These are phyloP conservation scores for Fusarium sterilihyphosum DNA, from an alignment of 2,329 filamentous ascomycete species.

Conservation along the genomic window DNA sequence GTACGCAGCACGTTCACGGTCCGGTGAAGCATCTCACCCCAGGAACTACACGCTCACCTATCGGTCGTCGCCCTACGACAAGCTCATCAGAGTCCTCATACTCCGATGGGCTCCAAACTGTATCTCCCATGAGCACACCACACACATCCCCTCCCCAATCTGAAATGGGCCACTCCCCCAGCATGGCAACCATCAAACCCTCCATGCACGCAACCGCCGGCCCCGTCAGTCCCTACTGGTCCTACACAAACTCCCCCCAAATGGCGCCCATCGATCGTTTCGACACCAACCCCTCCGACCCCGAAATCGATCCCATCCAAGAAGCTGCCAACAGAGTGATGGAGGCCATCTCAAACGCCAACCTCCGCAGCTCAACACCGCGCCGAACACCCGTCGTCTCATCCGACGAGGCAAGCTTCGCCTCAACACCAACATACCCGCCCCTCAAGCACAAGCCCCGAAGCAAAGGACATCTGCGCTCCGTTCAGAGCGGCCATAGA, in stretches of 20 bases:
- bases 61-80: slow-evolving; percentile 27
- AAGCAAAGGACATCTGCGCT: slow-evolving; percentile 34
- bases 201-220: background rate
- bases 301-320: slow-evolving; percentile 44
- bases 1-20: background rate
- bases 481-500: slow-evolving; percentile 29
- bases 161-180: slow-evolving; percentile 46
- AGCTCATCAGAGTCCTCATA: slow-evolving; percentile 52
- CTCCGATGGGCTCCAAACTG: slow-evolving; percentile 51
- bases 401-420: slow-evolving; percentile 29
- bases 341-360: slow-evolving; percentile 45
- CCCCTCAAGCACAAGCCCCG: slow-evolving; percentile 46
- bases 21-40: slow-evolving; percentile 15
- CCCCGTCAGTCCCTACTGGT: slow-evolving; percentile 36
- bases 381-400: slow-evolving; percentile 29
- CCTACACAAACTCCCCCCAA: slow-evolving; percentile 33
- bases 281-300: slow-evolving; percentile 24
- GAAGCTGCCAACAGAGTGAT: slow-evolving; percentile 47
- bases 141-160: slow-evolving; percentile 54
- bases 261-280: slow-evolving; percentile 31
- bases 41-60: slow-evolving; percentile 2
- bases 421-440: slow-evolving; percentile 52
- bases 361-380: slow-evolving; percentile 24
- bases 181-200: slow-evolving; percentile 17
- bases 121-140: slow-evolving; percentile 51